Evolutionary conservation across 352 stramenopile species (phyloP), one percentile per base, ranked within the genome.

Genomic region (Elongisporangium prolatum): DNA sequence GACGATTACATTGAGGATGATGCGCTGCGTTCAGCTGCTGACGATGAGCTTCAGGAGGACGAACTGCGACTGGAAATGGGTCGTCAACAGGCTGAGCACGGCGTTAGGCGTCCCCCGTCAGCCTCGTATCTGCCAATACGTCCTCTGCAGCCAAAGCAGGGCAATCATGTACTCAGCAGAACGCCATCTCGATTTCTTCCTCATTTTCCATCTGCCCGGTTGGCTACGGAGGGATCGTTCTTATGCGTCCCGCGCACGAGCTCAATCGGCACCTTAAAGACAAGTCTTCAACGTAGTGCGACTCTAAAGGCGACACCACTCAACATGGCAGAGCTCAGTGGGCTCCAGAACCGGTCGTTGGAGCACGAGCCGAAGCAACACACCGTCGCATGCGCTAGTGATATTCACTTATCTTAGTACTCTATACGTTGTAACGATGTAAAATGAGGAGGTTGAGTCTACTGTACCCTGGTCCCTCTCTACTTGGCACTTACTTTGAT

Each of bases 1-100:
- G 69, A 71, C 18, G 69, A 77, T 58, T 74, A 57, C 25, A 61
- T 74, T 8, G 40, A 53, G 14, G 61, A 55, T 21, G 63, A 61
- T 17, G 63, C 54, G 4, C 10, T 9, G 5, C 37, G 11, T 37
- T 21, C 44, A 7, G 25, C 24, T 13, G 50, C 47, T 5, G 67
- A 74, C 21, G 56, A 68, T 7, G 58, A 52, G 17, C 18, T 66
- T 7, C 34, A 44, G 4, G 66, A 74, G 7, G 44, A 22, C 2
- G 64, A 75, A 37, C 47, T 78, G 11, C 52, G 47, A 11, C 40
- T 40, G 0, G 70, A 75, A 56, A 73, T 75, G 49, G 18, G 54
- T n/a, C 28, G 61, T 5, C 70, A 78, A 47, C 64, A 64, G 20
- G 57, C 44, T 0, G 66, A 77, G 28, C 69, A 77, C 21, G 53